These are phyloP conservation scores for Conringia planisiliqua DNA, from an alignment of 345 rosid species.

Conservation along the genomic window DNA sequence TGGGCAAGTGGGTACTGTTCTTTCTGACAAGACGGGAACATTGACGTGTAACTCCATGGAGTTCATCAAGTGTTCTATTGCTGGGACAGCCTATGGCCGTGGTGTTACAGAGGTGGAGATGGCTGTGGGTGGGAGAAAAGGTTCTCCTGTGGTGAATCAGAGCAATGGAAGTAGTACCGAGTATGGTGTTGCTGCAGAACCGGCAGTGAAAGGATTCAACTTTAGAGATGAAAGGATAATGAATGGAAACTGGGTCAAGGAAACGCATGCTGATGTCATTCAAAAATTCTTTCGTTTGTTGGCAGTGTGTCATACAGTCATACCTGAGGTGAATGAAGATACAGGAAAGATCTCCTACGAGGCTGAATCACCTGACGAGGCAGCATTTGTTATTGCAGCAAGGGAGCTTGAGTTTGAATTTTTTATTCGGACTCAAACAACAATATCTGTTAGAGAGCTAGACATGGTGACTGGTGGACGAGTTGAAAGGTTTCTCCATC, in stretches of 20 bases:
- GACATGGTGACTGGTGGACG: conserved; percentile 48
- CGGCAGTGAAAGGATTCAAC: conserved; percentile 72
- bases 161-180: conserved; percentile 29
- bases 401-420: conserved; percentile 92
- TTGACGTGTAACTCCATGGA: conserved; percentile 98
- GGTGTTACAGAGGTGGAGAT: conserved; percentile 84
- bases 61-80: conserved; percentile 90
- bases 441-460: conserved; percentile 57
- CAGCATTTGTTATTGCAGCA: conserved; percentile 96
- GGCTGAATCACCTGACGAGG: conserved; percentile 98
- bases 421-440: conserved; percentile 69
- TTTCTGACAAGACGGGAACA: conserved; percentile 97
- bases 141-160: conserved; percentile 40
- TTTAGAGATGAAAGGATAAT: conserved; percentile 79
- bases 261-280: conserved; percentile 57
- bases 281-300: conserved; percentile 67
- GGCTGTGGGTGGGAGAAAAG: conserved; percentile 56
- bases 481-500: conserved; percentile 63
- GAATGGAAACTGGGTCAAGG: conserved; percentile 74
- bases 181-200: conserved; percentile 31
- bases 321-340: conserved; percentile 85
- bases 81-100: conserved; percentile 82
- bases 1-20: conserved; percentile 89
- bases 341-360: conserved; percentile 71
- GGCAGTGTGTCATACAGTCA: conserved; percentile 91